Conservation (phyloP, 2,329 filamentous ascomycete genomes). For the Xylaria multiplex region DNA sequence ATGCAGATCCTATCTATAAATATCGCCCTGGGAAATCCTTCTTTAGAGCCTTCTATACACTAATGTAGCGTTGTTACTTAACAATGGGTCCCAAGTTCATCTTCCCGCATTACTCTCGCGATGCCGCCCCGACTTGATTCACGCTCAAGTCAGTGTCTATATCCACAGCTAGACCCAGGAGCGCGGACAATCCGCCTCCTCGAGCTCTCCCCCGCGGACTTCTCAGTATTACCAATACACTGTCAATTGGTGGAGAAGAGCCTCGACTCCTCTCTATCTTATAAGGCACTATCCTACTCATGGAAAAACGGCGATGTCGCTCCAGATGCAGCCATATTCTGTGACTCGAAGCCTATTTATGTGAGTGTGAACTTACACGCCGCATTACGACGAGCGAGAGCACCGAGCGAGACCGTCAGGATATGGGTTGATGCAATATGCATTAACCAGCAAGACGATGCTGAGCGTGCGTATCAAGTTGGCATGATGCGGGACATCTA, state of each 20-base stretch:
- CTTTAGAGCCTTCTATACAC: background rate
- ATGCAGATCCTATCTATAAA: background rate
- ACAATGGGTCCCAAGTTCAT: background rate
- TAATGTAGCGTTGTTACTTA: background rate
- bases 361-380: constrained; percentile 36
- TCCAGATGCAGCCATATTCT: constrained; percentile 27
- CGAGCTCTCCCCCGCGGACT: constrained; percentile 26
- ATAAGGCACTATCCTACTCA: constrained; percentile 39
- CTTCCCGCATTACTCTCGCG: constrained; percentile 9
- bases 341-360: constrained; percentile 29
- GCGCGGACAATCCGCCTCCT: constrained; percentile 33
- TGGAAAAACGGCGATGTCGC: constrained; percentile 32
- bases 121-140: constrained; percentile 30
- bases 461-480: constrained; percentile 37
- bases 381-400: constrained; percentile 32
- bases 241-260: constrained; percentile 34
- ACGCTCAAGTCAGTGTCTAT: constrained; percentile 26
- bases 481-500: constrained; percentile 41
- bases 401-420: constrained; percentile 18
- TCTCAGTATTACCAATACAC: constrained; percentile 20
- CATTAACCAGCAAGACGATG: constrained; percentile 39
- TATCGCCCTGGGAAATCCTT: background rate
- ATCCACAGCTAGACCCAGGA: constrained; percentile 21
- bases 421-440: constrained; percentile 41
- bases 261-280: constrained; percentile 12